phyloP scores from a whole-genome alignment of 805 yeast genomes.

The Teunomyces panamensis region DNA sequence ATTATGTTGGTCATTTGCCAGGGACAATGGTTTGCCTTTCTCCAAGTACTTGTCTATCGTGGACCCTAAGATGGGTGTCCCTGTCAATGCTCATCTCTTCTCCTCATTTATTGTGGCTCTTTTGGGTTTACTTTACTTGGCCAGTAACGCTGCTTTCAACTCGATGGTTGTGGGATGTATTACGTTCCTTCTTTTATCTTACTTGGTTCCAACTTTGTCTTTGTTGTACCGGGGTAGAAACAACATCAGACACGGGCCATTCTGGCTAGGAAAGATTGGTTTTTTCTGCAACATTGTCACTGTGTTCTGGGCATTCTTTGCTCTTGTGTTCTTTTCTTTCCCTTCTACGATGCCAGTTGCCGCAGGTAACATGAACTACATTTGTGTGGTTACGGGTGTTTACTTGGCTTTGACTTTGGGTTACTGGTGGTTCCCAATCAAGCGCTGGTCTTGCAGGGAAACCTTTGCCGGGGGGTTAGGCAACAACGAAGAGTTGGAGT shows the following conservation, averaged over 20 bases:
- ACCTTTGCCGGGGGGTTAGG: constrained; percentile 42
- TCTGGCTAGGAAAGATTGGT: constrained; percentile 41
- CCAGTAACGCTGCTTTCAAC: constrained; percentile 39
- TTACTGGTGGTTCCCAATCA: constrained; percentile 44
- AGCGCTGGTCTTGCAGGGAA: constrained; percentile 35
- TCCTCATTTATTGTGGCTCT: constrained; percentile 32
- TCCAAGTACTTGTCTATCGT: constrained; percentile 36
- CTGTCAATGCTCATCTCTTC: constrained; percentile 39
- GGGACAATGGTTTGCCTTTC: constrained; percentile 44
- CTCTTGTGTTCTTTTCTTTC: constrained; percentile 37
- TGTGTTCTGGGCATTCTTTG: constrained; percentile 34
- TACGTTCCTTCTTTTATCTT: constrained; percentile 35
- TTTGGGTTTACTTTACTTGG: constrained; percentile 36
- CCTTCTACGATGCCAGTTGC: constrained; percentile 31
- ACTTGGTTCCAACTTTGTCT: constrained; percentile 34
- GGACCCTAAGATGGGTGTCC: constrained; percentile 37
- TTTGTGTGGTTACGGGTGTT: constrained; percentile 24
- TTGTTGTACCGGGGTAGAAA: constrained; percentile 35
- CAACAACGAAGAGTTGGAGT: constrained; percentile 40
- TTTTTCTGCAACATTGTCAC: constrained; percentile 31
- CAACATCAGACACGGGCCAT: constrained; percentile 39
- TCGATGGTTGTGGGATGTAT: constrained; percentile 39
- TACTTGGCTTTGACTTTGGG: constrained; percentile 33
- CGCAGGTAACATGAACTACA: constrained; percentile 28
- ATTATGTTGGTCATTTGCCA: constrained; percentile 42